phyloP scores from a whole-genome alignment of 2,329 filamentous ascomycete genomes.

The Hypoxylon rubiginosum region DNA sequence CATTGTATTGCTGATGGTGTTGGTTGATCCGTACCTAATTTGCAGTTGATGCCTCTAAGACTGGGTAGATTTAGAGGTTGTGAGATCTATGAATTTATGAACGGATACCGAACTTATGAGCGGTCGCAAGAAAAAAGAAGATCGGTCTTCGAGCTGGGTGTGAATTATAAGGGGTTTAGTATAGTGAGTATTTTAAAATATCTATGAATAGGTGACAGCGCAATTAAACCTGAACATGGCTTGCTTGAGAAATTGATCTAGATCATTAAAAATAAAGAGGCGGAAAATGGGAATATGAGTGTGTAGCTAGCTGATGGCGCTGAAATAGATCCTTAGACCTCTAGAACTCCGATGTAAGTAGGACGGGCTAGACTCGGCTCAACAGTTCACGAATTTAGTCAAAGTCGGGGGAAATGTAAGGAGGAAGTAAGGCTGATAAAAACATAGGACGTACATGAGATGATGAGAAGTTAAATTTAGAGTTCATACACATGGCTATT shows the following conservation, averaged over 20 bases:
- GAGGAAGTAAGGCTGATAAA: neutral
- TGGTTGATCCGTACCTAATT: no score
- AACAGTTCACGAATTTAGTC: neutral
- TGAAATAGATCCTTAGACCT: no score
- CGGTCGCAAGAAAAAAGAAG: neutral
- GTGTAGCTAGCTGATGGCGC: neutral
- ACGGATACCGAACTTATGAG: no score
- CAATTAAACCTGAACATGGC: neutral
- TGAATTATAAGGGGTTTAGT: neutral
- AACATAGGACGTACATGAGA: neutral
- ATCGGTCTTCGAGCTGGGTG: neutral
- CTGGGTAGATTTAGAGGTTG: no score
- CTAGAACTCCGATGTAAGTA: neutral
- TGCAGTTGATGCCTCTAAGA: no score
- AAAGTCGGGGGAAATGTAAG: neutral
- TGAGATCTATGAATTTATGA: no score
- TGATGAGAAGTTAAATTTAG: slow-evolving; percentile 35
- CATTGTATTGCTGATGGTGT: no score
- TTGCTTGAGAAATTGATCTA: neutral
- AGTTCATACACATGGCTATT: slow-evolving; percentile 27
- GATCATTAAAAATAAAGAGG: neutral
- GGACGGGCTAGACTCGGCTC: neutral
- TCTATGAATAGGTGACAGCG: neutral
- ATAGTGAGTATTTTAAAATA: neutral
- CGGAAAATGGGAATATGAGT: neutral